phyloP scores from a whole-genome alignment of 345 rosid species.

The Lenwebbia sp. region DNA sequence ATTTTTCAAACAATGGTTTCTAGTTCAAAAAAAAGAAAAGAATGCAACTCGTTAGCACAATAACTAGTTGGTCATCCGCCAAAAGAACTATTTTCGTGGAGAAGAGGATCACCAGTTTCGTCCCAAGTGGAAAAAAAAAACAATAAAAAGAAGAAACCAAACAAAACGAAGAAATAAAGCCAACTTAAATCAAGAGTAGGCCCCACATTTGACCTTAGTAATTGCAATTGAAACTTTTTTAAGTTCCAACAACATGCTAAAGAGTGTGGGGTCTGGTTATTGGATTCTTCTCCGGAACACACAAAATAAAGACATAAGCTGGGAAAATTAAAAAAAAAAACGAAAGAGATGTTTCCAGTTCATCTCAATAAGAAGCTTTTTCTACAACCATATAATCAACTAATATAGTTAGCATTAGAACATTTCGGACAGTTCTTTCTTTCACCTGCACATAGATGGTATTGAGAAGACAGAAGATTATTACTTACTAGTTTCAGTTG shows the following conservation, averaged over 20 bases:
- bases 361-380: neutral
- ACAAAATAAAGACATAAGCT: neutral
- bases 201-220: neutral
- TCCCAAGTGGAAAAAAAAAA: neutral
- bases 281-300: neutral
- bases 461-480: neutral
- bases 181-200: neutral
- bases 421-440: neutral
- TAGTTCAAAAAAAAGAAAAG: neutral
- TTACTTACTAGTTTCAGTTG: conserved; percentile 58
- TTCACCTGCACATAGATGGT: neutral
- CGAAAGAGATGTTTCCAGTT: neutral
- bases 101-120: neutral
- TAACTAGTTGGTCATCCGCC: neutral
- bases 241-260: neutral
- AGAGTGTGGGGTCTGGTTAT: too few species aligned
- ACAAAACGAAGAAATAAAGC: neutral
- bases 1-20: neutral
- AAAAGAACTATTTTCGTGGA: neutral
- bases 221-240: neutral
- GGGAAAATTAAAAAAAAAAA: neutral
- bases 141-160: neutral
- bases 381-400: neutral
- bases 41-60: neutral
- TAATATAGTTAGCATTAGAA: neutral